Evolutionary conservation across 257 asterid species (phyloP).

Genomic region (Solanum virginianum): DNA sequence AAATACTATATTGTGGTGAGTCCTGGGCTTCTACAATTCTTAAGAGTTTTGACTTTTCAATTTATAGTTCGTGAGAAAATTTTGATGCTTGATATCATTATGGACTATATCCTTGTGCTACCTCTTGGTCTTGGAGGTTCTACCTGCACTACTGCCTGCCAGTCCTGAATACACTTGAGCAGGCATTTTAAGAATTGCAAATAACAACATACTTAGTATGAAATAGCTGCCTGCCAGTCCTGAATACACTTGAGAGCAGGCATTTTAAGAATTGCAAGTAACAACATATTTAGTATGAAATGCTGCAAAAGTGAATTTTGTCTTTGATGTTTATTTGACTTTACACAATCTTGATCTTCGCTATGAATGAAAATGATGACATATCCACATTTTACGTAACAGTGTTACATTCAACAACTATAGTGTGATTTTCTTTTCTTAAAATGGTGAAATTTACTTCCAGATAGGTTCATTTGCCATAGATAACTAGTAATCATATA

Average conservation of each 20-base stretch:
- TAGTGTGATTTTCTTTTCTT: not conserved
- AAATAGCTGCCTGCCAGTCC: not conserved
- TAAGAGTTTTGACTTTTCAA: not conserved
- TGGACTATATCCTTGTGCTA: not conserved
- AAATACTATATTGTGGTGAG: not conserved
- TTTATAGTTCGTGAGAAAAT: not conserved
- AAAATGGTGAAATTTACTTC: not conserved
- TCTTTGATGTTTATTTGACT: not conserved
- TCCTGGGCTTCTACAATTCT: not conserved
- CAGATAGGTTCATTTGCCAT: not conserved
- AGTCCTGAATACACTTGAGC: not conserved
- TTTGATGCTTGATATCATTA: not conserved
- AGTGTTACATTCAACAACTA: not conserved
- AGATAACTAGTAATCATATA: not conserved
- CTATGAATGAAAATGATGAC: not conserved
- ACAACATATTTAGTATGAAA: not conserved
- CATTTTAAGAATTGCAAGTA: not conserved
- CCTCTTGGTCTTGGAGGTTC: not conserved
- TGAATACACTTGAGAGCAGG: not conserved
- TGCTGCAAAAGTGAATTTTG: not conserved
- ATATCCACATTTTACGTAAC: not conserved
- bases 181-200: not conserved
- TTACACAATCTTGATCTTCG: not conserved
- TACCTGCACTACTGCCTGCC: not conserved
- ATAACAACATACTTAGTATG: not conserved